phyloP scores from a whole-genome alignment of 2,329 filamentous ascomycete species.

The Rhynchosporium agropyri region DNA sequence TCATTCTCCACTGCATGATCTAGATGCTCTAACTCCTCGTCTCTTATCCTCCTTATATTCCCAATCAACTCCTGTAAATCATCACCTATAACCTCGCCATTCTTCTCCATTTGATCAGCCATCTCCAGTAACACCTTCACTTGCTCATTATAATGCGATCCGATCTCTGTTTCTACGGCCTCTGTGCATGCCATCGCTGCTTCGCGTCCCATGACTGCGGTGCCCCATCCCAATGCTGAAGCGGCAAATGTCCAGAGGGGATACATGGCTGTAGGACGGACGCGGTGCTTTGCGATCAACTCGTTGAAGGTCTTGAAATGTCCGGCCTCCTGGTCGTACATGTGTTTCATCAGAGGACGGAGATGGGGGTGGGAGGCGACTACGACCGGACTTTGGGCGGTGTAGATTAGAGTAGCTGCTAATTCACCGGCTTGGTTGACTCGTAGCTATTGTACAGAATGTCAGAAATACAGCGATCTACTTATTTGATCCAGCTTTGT shows the following conservation, averaged over 20 bases:
- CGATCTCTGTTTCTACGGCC: constrained; percentile 97
- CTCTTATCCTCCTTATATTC: constrained; percentile 80
- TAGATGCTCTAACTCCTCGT: constrained; percentile 95
- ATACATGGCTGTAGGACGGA: constrained; percentile 91
- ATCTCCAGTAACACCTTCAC: constrained; percentile 81
- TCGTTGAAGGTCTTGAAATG: constrained; percentile 86
- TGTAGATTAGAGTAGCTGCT: constrained; percentile 94
- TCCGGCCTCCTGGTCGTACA: constrained; percentile 93
- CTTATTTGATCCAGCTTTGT: constrained; percentile 1
- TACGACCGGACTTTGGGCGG: constrained; percentile 81
- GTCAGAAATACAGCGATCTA: constrained; percentile 6
- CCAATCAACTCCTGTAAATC: constrained; percentile 74
- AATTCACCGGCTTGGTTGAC: constrained; percentile 98
- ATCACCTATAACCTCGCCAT: constrained; percentile 77
- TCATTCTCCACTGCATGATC: constrained; percentile 95
- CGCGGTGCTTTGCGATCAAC: constrained; percentile 80
- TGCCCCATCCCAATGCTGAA: constrained; percentile 83
- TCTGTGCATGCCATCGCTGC: constrained; percentile 99
- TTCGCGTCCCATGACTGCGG: constrained; percentile 84
- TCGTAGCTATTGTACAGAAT: constrained; percentile 61
- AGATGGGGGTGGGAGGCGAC: constrained; percentile 82
- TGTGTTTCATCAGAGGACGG: constrained; percentile 89
- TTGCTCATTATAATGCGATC: constrained; percentile 92
- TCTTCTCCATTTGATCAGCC: constrained; percentile 71
- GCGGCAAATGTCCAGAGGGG: constrained; percentile 85